Evolutionary conservation across 225 moss, liverwort and hornwort genomes (phyloP).

Genomic region (Polytrichum formosum): DNA sequence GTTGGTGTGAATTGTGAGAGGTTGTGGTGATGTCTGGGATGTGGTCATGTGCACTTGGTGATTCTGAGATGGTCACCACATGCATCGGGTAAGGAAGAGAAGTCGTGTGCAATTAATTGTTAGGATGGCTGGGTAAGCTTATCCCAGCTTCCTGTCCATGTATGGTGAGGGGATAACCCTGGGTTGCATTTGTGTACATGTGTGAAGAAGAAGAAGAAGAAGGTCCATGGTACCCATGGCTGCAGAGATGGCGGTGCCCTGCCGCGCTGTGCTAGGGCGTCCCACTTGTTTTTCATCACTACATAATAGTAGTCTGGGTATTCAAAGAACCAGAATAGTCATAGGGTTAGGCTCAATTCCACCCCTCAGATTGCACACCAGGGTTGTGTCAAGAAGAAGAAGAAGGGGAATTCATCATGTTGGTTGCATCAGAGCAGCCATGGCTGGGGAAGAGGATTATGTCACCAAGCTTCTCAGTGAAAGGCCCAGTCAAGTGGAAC

Average conservation of each 20-base stretch:
- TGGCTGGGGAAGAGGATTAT: conserved; percentile 42
- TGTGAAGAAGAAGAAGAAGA: background rate
- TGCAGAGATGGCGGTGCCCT: conserved; percentile 53
- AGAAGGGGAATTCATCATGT: conserved; percentile 18
- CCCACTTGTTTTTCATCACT: conserved; percentile 20
- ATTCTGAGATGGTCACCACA: too few relatives aligned
- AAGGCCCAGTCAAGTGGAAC: conserved; percentile 82
- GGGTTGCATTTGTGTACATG: too few relatives aligned
- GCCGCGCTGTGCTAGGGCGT: conserved; percentile 40
- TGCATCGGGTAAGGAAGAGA: too few relatives aligned
- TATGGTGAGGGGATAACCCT: too few relatives aligned
- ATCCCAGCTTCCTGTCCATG: too few relatives aligned
- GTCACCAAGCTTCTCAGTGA: conserved; percentile 66
- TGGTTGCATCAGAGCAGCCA: conserved; percentile 25
- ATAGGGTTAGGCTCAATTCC: conserved; percentile 36
- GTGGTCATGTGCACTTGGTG: too few relatives aligned
- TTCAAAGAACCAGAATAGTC: conserved; percentile 2
- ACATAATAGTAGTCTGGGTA: conserved; percentile 11
- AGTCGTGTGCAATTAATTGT: too few relatives aligned
- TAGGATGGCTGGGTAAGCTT: too few relatives aligned
- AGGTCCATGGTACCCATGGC: conserved; percentile 32
- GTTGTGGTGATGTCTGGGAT: too few relatives aligned
- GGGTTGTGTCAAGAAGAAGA: conserved; percentile 5
- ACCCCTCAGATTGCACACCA: conserved; percentile 34
- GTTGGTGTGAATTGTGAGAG: too few relatives aligned